phyloP scores from a whole-genome alignment of 176 grass and related monocot genomes.

The maize (Zea mays) region Zm-B73-REFERENCE-NAM-5.0 NC_050097.1:26814501-26815000 shows the following conservation, averaged over 20 bases:
- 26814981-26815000: neutral
- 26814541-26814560: no score
- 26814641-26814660: neutral
- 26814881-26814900: neutral
- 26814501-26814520: no score
- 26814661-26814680: constrained; percentile 5
- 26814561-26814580: no score
- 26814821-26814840: neutral
- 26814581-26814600: neutral
- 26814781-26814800: neutral
- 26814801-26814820: neutral
- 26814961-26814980: neutral
- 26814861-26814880: neutral
- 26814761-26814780: neutral
- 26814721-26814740: neutral
- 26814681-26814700: neutral
- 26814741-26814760: neutral
- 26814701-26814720: neutral
- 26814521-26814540: no score
- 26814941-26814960: constrained; percentile 23
- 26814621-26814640: neutral
- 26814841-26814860: neutral
- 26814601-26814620: neutral
- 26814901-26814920: neutral
- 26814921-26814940: constrained; percentile 43